Evolutionary conservation across 1,284 basidiomycete species (phyloP), one percentile per base, ranked within the genome.

Genomic region (Irpex rosettiformis): DNA sequence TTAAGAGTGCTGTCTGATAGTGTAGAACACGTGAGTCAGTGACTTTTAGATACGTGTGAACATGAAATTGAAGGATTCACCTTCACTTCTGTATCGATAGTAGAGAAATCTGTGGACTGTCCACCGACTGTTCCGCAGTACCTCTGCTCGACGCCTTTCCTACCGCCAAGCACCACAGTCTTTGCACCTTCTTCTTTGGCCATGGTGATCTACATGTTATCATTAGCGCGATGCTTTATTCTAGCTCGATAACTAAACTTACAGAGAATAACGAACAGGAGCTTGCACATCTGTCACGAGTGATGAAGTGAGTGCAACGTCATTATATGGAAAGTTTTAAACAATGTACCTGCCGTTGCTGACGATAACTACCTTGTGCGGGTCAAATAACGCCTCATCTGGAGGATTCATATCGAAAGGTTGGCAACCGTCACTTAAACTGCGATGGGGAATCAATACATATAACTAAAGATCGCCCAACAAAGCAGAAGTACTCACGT

Each of bases 121-220:
- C 83, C 84, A 4, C 84, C 84, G 29, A 86, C 83, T 43, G 79
- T 79, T 16, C 84, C 84, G 61, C 83, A 84, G 67, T 85, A 86
- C 61, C 85, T 76, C 65, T 85, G 84, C 18, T 69, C 69, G 18
- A 79, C 71, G 49, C 72, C 74, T 43, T 75, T 67, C 62, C 78
- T 77, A 27, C 84, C 84, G 24, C 83, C 84, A 25, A 83, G 68
- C 21, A 81, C 79, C 1, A 80, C 52, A 7, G 40, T 84, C 65
- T 74, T 80, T 33, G 81, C 78, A 40, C 80, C 81, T 61, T 85
- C 81, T 47, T 75, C 72, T 69, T 85, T 85, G 2, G 78, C 72
- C 82, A 86, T 84, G 24, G 82, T 80, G 63, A 85, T 80, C 81
- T 84, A n/a, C 25, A 21, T n/a, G 64, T 6, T n/a, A 54, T 1